Conservation (phyloP, 306 rosid genomes). For the Prinsepia uniflora region DNA sequence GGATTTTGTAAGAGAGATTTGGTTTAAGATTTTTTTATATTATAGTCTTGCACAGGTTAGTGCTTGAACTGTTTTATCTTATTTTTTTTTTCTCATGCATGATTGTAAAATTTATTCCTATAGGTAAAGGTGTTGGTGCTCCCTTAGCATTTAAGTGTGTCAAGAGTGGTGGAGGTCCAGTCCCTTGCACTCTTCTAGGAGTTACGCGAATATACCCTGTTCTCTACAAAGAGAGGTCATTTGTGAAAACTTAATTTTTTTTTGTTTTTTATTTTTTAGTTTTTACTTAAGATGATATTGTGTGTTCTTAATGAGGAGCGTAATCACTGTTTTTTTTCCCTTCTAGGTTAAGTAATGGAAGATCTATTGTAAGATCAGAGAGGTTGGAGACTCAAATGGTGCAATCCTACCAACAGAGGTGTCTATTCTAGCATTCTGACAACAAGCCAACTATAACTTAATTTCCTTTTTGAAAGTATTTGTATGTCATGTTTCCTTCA, state of each 20-base stretch:
- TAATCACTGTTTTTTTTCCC: constrained; percentile 19
- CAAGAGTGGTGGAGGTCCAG: constrained; percentile 67
- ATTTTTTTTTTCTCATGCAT: constrained; percentile 24
- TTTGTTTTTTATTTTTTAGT: too few species aligned
- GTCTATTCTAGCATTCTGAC: constrained; percentile 22
- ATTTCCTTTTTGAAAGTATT: constrained; percentile 14
- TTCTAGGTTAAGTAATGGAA: constrained; percentile 64
- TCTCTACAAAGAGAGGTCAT: constrained; percentile 80
- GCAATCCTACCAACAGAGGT: constrained; percentile 72
- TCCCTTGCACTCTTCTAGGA: constrained; percentile 83
- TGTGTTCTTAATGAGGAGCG: constrained; percentile 15
- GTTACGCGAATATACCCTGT: constrained; percentile 75
- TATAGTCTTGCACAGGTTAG: constrained; percentile 17
- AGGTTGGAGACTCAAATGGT: constrained; percentile 57
- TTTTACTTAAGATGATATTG: background rate
- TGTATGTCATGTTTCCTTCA: constrained; percentile 12
- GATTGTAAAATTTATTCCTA: constrained; percentile 18
- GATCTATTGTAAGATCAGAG: constrained; percentile 75
- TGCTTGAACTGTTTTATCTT: constrained; percentile 19
- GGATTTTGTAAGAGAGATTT: constrained; percentile 70
- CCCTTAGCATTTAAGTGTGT: constrained; percentile 87
- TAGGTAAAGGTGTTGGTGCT: constrained; percentile 63
- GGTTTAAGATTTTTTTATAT: constrained; percentile 8
- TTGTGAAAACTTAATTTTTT: constrained; percentile 9
- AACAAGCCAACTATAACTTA: constrained; percentile 3